Conservation (phyloP, 139 green algal genomes). For the Eudorina sp. region DNA sequence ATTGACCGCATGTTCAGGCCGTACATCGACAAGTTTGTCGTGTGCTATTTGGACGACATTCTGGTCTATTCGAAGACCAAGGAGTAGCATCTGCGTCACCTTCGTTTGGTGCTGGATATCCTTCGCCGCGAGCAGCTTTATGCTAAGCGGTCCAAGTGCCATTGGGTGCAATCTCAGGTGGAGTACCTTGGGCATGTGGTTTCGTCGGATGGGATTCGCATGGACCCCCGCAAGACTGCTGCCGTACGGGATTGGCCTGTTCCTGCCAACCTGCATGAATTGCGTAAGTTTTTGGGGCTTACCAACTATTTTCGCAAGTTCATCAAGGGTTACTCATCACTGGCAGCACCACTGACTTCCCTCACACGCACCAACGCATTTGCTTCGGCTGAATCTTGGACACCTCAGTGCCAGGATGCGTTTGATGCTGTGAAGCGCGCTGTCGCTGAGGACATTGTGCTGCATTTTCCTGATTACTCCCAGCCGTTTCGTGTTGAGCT, state of each 20-base stretch:
- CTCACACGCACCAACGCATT: neutral
- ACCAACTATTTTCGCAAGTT: conserved; percentile 36
- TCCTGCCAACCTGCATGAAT: neutral
- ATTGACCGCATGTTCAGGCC: conserved; percentile 66
- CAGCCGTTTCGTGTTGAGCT: conserved; percentile 21
- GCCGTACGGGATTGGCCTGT: neutral
- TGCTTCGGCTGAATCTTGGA: neutral
- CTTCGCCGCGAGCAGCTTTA: conserved; percentile 62
- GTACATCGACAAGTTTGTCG: conserved; percentile 60
- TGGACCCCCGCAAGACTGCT: conserved; percentile 2
- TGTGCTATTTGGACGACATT: conserved; percentile 73
- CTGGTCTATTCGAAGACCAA: conserved; percentile 54
- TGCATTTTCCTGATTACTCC: conserved; percentile 27
- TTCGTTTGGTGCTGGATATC: conserved; percentile 51
- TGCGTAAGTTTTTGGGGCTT: conserved; percentile 10
- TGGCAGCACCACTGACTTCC: neutral
- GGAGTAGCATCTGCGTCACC: conserved; percentile 61
- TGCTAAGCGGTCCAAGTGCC: conserved; percentile 66
- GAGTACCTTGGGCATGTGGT: neutral
- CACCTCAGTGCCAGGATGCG: neutral
- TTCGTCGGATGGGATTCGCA: neutral
- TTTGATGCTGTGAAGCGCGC: neutral
- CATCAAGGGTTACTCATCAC: neutral
- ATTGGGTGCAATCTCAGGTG: conserved; percentile 39
- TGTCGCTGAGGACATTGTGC: neutral